Base-by-base conservation (phyloP, 352 stramenopile species). In the Phytophthora meadii region DNA sequence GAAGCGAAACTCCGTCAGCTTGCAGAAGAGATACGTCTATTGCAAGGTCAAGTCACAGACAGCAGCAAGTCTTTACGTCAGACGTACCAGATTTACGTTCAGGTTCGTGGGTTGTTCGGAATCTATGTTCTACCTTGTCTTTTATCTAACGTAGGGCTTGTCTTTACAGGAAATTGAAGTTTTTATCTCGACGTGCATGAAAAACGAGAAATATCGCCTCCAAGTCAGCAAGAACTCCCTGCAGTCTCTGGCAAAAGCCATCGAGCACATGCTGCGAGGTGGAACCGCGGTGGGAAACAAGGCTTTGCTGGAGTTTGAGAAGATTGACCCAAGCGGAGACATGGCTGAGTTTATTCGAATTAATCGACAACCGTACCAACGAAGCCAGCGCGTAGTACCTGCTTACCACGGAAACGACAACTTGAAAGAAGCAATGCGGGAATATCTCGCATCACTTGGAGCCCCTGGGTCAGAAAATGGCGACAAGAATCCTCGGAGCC, bases 141-240 rank as follows among this genome's bases (percentile, higher is more conserved):
- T 36, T 10, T 34, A 34, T 34, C 30, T 36, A 36, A 36, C 30
- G 8, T 36, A 36, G 8, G 14, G 9, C 1, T 36, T 36, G 30
- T 8, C 36, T 48, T 47, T 8, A 5, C 45, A 95, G 87, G 83
- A 95, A 53, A 77, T 93, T 37, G 81, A 92, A 30, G 70, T 89
- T 6, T 81, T 89, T 52, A 81, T 93, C 24, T 93, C 84, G 3
- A 74, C 76, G 5, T 92, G 81, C 52, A 92, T 92, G 83, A 93
- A 93, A 67, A 95, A 95, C 55, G 87, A 95, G 53, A 93, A 93
- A 52, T 92, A 91, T 44, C 82, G 84, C 2, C 72, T 95, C 9
- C 84, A 95, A 65, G 87, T 93, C 51, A 70, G 84, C 36, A 95
- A 95, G 42, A 92, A 87, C 52, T 92, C 83, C 1, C 61, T 95